phyloP scores from a whole-genome alignment of 768 basidiomycete species.

The Mycena filopes region DNA sequence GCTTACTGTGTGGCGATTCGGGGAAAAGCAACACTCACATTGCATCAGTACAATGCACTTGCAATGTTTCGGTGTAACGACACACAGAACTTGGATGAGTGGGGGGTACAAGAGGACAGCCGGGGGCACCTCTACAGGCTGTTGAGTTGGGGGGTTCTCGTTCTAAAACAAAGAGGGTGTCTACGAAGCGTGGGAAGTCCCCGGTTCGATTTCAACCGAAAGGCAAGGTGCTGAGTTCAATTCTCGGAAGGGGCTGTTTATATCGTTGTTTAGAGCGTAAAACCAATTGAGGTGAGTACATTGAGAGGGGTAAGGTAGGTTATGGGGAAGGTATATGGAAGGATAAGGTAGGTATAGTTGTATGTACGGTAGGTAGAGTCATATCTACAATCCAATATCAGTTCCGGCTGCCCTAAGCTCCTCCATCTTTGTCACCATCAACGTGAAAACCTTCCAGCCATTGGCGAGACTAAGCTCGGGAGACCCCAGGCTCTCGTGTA shows the following conservation, averaged over 20 bases:
- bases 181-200: conserved; percentile 9
- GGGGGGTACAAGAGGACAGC: too few species aligned
- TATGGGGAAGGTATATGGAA: too few species aligned
- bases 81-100: too few species aligned
- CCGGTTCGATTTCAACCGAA: conserved; percentile 1
- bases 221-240: neutral
- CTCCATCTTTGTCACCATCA: conserved; percentile 2
- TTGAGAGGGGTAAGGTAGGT: too few species aligned
- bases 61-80: conserved; percentile 1
- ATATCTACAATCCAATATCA: neutral
- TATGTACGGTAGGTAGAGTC: neutral
- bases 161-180: too few species aligned
- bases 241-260: neutral
- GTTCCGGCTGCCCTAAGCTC: neutral
- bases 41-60: conserved; percentile 1
- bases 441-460: conserved; percentile 1
- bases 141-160: too few species aligned
- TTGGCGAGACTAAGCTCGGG: neutral
- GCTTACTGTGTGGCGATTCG: conserved; percentile 30
- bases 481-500: neutral
- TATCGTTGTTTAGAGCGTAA: neutral
- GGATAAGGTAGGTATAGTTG: neutral
- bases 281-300: neutral
- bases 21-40: neutral
- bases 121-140: too few species aligned